These are phyloP conservation scores for Cajanus cajan DNA, from an alignment of 306 rosid genomes.

Conservation along the genomic window DNA sequence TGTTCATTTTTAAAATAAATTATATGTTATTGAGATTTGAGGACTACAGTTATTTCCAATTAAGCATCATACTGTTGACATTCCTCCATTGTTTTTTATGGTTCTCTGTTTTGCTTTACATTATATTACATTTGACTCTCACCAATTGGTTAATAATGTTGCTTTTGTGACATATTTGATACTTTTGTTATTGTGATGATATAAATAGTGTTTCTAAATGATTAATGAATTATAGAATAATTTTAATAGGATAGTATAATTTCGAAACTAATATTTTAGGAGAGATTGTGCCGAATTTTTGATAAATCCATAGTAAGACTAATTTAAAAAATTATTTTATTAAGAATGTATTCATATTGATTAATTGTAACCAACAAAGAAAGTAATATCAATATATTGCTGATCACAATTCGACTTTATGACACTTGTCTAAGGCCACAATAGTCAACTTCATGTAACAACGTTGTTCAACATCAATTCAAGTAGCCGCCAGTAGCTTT, in stretches of 20 bases:
- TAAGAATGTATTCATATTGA: too few relatives aligned
- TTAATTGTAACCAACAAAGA: too few relatives aligned
- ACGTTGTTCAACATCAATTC: background rate
- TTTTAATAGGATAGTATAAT: background rate
- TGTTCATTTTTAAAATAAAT: background rate
- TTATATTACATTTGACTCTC: too few relatives aligned
- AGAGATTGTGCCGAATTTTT: too few relatives aligned
- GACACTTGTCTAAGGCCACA: background rate
- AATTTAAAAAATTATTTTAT: too few relatives aligned
- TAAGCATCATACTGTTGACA: background rate
- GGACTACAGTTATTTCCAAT: background rate
- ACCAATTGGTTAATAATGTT: too few relatives aligned
- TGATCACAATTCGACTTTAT: background rate
- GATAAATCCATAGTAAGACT: too few relatives aligned
- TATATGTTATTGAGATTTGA: background rate
- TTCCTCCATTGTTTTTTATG: background rate
- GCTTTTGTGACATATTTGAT: too few relatives aligned
- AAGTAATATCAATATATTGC: too few relatives aligned
- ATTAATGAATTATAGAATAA: background rate
- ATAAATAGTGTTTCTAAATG: background rate
- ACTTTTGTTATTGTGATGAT: background rate
- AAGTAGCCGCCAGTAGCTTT: background rate
- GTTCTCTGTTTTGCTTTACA: background rate
- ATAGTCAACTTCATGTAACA: background rate
- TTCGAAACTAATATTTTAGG: background rate